A percentile compares a stretch with the other conserved stretches of the same genome.
These are phyloP conservation scores for Blakeslea trispora DNA, from an alignment of 371 early-diverging fungal species.

Conservation along the genomic window DNA sequence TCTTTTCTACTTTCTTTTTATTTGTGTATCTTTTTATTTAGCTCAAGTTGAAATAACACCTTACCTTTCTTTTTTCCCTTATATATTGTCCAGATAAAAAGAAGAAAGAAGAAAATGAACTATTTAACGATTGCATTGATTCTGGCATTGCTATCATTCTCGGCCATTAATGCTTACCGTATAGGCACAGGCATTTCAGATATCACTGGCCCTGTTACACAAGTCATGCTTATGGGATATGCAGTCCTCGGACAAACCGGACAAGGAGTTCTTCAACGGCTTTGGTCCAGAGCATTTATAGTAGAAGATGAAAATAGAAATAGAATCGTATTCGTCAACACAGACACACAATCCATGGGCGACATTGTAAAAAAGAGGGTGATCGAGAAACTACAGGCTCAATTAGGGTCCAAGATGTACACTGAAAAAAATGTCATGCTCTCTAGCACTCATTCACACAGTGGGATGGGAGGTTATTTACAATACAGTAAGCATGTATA, in stretches of 20 bases:
- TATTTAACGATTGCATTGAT: not conserved
- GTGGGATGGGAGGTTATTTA: constrained; percentile 50
- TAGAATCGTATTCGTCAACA: constrained; percentile 57
- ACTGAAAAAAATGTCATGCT: constrained; percentile 60
- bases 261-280: constrained; percentile 57
- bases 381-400: constrained; percentile 26
- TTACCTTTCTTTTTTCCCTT: no score
- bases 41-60: no score
- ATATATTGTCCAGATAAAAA: no score
- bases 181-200: constrained; percentile 50
- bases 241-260: constrained; percentile 53
- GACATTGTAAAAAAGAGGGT: constrained; percentile 41
- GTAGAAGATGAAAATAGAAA: constrained; percentile 24
- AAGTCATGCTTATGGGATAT: constrained; percentile 59
- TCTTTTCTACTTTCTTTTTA: no score
- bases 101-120: no score
- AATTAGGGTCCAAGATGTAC: constrained; percentile 28
- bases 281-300: constrained; percentile 59
- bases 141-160: not conserved
- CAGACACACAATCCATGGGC: constrained; percentile 53
- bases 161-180: constrained; percentile 11
- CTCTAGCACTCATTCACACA: constrained; percentile 69
- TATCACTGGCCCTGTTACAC: constrained; percentile 48
- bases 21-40: no score
- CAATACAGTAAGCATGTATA: constrained; percentile 41